A percentile compares a stretch with the other conserved stretches of the same genome.
phyloP scores from a whole-genome alignment of 495 filamentous ascomycete species.

The Trichoderma parareesei region DNA sequence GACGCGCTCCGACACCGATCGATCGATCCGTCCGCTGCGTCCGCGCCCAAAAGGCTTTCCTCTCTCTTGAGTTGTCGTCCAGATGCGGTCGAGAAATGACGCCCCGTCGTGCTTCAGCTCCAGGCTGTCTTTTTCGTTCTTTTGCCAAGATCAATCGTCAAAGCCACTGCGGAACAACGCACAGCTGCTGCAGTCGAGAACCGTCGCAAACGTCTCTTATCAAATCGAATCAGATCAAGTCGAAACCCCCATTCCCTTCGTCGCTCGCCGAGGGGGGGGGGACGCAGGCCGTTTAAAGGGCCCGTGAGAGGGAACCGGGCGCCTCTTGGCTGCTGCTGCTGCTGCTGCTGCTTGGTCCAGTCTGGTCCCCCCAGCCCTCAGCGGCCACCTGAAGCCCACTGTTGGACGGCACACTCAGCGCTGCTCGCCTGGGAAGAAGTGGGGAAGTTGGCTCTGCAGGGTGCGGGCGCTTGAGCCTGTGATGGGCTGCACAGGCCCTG shows the following conservation, averaged over 20 bases:
- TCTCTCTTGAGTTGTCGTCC: background rate
- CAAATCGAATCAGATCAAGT: background rate
- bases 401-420: background rate
- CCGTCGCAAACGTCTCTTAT: no score
- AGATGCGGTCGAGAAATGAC: no score
- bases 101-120: background rate
- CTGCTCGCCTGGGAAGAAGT: background rate
- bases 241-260: background rate
- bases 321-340: background rate
- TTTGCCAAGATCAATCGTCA: no score
- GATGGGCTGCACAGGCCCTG: background rate
- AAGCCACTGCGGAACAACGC: no score
- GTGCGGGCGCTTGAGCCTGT: constrained; percentile 6
- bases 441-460: constrained; percentile 1
- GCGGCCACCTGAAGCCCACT: background rate
- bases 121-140: background rate
- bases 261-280: background rate
- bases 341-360: background rate
- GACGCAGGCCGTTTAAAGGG: background rate
- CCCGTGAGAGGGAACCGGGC: background rate
- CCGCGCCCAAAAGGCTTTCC: background rate
- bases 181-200: no score
- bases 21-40: background rate
- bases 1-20: background rate
- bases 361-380: background rate